Base-by-base conservation (phyloP, 352 stramenopile genomes). In the Phytopythium montanum region DNA sequence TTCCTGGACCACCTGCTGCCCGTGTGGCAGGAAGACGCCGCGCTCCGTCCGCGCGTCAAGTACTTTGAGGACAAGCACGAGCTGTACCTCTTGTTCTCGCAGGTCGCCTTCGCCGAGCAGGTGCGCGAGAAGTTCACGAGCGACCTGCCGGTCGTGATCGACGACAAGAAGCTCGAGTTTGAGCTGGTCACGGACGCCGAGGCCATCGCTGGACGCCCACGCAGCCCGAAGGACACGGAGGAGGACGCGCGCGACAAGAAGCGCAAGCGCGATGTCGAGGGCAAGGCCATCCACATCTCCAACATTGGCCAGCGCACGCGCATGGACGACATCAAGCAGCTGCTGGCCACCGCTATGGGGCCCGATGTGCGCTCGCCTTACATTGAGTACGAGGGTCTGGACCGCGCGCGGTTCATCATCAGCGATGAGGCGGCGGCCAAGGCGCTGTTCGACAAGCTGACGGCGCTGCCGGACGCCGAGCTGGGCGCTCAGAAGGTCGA, bases 251-350 rank as follows among this genome's bases (percentile, higher is more conserved):
- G 72, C 41, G 72, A 82, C 68, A 82, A 73, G 65, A 92, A 92
- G 73, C 83, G 83, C 61, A 90, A 90, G 70, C 76, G 79, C 29
- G 77, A 85, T 21, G 64, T 50, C 16, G 72, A 90, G 25, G 79
- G 79, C 60, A 93, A 95, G 72, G 69, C 72, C 29, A 87, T 92
- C 57, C 75, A 89, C 69, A 90, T 95, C 60, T 89, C 85, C 21
- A 88, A 91, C 71, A 88, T 95, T 46, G 82, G 79, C 33, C 73
- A 61, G 42, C 75, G 76, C 36, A 84, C 90, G 41, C 81, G 79
- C 44, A 66, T 94, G 44, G 76, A 88, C 60, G 85, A 95, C 60
- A 90, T 94, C 54, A 94, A 95, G 78, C 81, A 93, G 65, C 67
- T 93, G 4, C 60, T 96, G 46, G 72, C 77, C 7, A 69, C 61